A percentile compares a stretch with the other conserved stretches of the same genome.
phyloP scores from a whole-genome alignment of 768 basidiomycete genomes.

The Mycena latifolia region DNA sequence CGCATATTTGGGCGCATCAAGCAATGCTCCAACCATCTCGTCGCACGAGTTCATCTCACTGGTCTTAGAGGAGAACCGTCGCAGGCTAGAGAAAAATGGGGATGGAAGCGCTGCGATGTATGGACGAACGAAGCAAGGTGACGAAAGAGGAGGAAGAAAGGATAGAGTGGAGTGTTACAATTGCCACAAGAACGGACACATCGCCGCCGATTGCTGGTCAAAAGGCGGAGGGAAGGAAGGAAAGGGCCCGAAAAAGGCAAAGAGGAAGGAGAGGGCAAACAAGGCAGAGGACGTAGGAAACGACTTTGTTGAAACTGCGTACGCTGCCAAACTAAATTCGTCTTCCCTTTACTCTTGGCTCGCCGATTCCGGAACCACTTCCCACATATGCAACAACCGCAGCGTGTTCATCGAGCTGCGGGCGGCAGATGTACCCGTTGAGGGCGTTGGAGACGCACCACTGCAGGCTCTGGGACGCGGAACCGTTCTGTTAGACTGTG shows the following conservation, averaged over 20 bases:
- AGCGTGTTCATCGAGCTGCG: not conserved
- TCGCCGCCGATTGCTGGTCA: constrained; percentile 40
- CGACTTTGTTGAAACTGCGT: not conserved
- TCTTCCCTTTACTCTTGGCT: constrained; percentile 22
- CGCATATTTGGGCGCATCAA: constrained; percentile 17
- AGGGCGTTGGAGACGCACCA: constrained; percentile 13
- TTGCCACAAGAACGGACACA: constrained; percentile 45
- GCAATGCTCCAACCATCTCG: constrained; percentile 3
- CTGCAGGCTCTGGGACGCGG: constrained; percentile 25
- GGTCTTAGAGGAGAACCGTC: constrained; percentile 16
- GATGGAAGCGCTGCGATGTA: constrained; percentile 16
- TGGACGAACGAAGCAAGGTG: not conserved
- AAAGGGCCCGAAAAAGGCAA: constrained; percentile 26
- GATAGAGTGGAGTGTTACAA: constrained; percentile 28
- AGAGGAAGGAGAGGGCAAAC: constrained; percentile 32
- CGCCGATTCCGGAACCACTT: constrained; percentile 26
- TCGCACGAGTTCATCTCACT: constrained; percentile 23
- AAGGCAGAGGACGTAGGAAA: constrained; percentile 25
- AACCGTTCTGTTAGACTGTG: constrained; percentile 26
- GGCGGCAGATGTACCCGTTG: constrained; percentile 1
- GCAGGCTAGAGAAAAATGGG: constrained; percentile 5
- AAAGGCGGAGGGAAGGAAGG: constrained; percentile 38
- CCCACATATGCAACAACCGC: constrained; percentile 27
- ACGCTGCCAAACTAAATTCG: constrained; percentile 2
- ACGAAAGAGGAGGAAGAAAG: constrained; percentile 1